Evolutionary conservation across 192 early-diverging fungal genomes (phyloP).

Genomic region (Chytriomyces sp.): DNA sequence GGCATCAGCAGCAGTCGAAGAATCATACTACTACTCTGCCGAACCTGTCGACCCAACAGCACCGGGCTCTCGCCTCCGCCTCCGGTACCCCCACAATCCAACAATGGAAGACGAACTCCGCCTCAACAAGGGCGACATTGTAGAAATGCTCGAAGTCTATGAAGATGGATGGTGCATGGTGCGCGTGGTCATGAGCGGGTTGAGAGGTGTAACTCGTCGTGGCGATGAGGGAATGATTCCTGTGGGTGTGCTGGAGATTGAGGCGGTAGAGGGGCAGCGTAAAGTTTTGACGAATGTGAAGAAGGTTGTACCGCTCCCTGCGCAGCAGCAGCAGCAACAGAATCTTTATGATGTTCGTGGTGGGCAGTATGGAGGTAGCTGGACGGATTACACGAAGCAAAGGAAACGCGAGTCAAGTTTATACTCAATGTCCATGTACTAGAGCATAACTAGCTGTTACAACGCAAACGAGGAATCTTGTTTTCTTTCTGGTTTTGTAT

Average conservation of each 20-base stretch:
- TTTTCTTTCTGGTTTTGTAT: no score
- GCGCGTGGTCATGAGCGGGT: constrained; percentile 31
- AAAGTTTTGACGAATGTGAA: constrained; percentile 24
- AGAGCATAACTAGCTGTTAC: no score
- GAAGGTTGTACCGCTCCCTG: no score
- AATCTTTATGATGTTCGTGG: not conserved
- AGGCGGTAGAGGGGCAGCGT: not conserved
- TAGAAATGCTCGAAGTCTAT: constrained; percentile 44
- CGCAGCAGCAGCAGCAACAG: not conserved
- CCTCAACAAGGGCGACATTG: constrained; percentile 38
- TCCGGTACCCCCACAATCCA: constrained; percentile 33
- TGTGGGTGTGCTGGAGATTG: constrained; percentile 38
- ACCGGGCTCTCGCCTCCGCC: constrained; percentile 36
- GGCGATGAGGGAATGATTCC: constrained; percentile 42
- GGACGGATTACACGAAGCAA: constrained; percentile 23
- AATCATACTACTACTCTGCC: constrained; percentile 6
- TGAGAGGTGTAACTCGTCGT: constrained; percentile 9
- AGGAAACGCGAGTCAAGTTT: constrained; percentile 17
- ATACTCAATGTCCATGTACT: not conserved
- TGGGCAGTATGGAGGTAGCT: not conserved
- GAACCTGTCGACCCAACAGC: constrained; percentile 32
- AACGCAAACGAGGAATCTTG: no score
- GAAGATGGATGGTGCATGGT: constrained; percentile 43
- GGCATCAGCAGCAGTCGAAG: not conserved
- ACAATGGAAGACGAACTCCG: constrained; percentile 40